Evolutionary conservation across 1,284 basidiomycete genomes (phyloP), one percentile per base, ranked within the genome.

Genomic region (Rhodotorula sp.): DNA sequence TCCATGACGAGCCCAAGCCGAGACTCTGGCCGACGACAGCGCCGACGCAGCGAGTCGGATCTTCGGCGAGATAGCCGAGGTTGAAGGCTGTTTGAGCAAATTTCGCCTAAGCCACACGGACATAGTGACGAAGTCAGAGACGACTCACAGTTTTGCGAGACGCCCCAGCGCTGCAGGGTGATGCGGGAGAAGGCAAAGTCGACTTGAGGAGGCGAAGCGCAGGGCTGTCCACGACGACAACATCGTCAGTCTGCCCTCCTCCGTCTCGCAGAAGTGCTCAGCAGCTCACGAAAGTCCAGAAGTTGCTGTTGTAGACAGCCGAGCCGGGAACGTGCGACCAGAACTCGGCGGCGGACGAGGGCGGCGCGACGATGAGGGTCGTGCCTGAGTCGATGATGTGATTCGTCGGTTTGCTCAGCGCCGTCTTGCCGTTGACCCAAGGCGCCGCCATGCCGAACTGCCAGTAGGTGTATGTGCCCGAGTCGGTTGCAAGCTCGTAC

Each of bases 311-410:
- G 65, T 61, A 64, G 1, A 34, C 6, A 1, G 22, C 26, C 3
- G 71, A 63, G 13, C 64, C 64, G 13, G 68, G 65, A 6, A 73
- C 59, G 11, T 59, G 40, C 13, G 60, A 28, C 48, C 58, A 73
- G 71, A 73, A 73, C 11, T 54, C 44, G 20, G 62, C 57, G 11
- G 71, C 71, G n/a, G 59, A 63, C 7, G 60, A 11, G 3, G 57
- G 47, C 16, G 71, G 68, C 24, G 71, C 67, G n/a, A 72, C n/a
- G 51, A 72, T 68, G 59, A 72, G 62, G 4, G 64, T 70, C 60
- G 71, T 69, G 22, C 71, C 71, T 7, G 64, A 67, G 56, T 72
- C 71, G 37, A 72, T 56, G 40, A 72, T 72, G 54, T 63, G 56
- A 44, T 64, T 67, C 40, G 58, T 56, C 18, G 53, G 57, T 7